Evolutionary conservation across 108 stramenopile genomes (phyloP).

Genomic region (Bacterosira constricta): DNA sequence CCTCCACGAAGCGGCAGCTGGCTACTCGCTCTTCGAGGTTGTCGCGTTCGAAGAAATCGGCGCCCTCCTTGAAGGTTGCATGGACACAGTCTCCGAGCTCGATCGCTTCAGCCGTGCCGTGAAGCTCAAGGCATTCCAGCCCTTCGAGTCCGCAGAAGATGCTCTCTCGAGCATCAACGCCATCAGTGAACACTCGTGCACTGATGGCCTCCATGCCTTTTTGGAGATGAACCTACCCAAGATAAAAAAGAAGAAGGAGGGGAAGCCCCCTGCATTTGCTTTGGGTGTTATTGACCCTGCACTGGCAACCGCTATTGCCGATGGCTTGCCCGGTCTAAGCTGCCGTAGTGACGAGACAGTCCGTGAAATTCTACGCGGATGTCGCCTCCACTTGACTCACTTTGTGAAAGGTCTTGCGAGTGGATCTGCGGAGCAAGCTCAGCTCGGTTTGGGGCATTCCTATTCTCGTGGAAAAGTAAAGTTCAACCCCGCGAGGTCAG

Average conservation of each 20-base stretch:
- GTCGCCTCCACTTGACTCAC: slow-evolving; percentile 88
- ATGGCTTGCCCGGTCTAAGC: slow-evolving; percentile 81
- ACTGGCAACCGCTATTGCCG: slow-evolving; percentile 91
- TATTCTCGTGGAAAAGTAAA: slow-evolving; percentile 99
- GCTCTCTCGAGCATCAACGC: slow-evolving; percentile 96
- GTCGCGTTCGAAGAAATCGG: slow-evolving; percentile 97
- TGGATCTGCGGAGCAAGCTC: slow-evolving; percentile 94
- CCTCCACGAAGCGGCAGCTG: slow-evolving; percentile 96
- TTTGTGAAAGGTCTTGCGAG: slow-evolving; percentile 93
- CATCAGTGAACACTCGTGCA: slow-evolving; percentile 84
- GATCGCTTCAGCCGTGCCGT: slow-evolving; percentile 92
- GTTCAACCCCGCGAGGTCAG: slow-evolving; percentile 97
- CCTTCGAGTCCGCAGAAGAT: slow-evolving; percentile 94
- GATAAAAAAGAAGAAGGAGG: slow-evolving; percentile 67
- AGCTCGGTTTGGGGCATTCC: slow-evolving; percentile 98
- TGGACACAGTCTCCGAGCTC: slow-evolving; percentile 85
- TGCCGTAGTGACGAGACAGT: slow-evolving; percentile 93
- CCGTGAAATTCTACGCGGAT: slow-evolving; percentile 92
- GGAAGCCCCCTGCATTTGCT: slow-evolving; percentile 66
- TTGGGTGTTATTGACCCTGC: slow-evolving; percentile 89
- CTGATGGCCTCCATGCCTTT: slow-evolving; percentile 83
- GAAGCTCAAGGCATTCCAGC: slow-evolving; percentile 97
- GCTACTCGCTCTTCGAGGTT: slow-evolving; percentile 98
- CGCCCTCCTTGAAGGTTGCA: slow-evolving; percentile 65
- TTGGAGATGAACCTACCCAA: slow-evolving; percentile 96